These are phyloP conservation scores for Neofusicoccum sp. DNA, from an alignment of 2,329 filamentous ascomycete species.

Conservation along the genomic window DNA sequence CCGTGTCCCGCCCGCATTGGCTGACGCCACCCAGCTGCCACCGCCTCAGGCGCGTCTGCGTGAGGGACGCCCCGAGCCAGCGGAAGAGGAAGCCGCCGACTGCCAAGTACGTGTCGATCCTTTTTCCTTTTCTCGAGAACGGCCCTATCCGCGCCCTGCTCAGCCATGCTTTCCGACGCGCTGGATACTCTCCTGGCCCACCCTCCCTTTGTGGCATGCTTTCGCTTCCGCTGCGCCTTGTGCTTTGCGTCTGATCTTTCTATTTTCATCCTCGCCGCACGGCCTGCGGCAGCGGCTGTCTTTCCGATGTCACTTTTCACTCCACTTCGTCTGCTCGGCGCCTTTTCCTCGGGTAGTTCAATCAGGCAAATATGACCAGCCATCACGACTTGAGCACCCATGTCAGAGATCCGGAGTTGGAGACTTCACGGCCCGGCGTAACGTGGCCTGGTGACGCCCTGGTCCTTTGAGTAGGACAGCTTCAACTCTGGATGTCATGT, in stretches of 20 bases:
- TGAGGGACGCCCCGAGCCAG: constrained; percentile 9
- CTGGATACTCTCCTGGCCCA: background rate
- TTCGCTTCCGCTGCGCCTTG: background rate
- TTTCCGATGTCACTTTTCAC: background rate
- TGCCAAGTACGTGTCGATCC: constrained; percentile 19
- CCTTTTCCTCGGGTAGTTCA: background rate
- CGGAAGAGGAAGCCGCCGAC: constrained; percentile 21
- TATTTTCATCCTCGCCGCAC: background rate
- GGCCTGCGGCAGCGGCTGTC: background rate
- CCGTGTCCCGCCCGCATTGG: constrained; percentile 8
- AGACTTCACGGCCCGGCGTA: too few relatives aligned
- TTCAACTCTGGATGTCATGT: too few relatives aligned
- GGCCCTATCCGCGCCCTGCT: background rate
- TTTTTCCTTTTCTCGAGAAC: background rate
- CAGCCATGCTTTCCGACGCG: constrained; percentile 1
- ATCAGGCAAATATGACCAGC: background rate
- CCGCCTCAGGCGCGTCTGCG: constrained; percentile 14
- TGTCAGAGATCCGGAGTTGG: too few relatives aligned
- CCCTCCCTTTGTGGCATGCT: too few relatives aligned
- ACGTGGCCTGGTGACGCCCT: too few relatives aligned
- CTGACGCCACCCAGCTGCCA: constrained; percentile 11
- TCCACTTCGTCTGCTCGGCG: background rate
- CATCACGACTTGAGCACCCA: background rate
- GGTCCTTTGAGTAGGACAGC: too few relatives aligned
- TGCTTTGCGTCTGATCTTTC: background rate